Percentiles rank a stretch among this genome's conserved stretches.
phyloP scores from a whole-genome alignment of 2,329 filamentous ascomycete genomes.

The Sphaerostilbella broomeana region DNA sequence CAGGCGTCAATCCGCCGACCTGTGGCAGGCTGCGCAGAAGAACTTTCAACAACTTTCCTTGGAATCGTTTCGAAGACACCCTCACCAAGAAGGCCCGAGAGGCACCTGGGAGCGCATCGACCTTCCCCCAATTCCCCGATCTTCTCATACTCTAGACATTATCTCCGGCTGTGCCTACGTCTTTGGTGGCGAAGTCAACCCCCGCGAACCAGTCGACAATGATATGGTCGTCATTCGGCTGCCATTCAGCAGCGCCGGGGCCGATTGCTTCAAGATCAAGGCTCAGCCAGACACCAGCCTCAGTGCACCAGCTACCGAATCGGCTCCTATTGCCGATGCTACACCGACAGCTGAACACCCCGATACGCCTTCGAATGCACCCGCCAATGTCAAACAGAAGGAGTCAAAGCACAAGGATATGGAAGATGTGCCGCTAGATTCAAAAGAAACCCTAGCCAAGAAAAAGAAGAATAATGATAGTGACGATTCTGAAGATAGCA shows the following conservation, averaged over 20 bases:
- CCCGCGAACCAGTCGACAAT: slow-evolving; percentile 64
- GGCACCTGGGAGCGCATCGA: slow-evolving; percentile 56
- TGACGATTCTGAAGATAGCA: slow-evolving; percentile 2
- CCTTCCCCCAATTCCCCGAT: slow-evolving; percentile 55
- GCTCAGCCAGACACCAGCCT: slow-evolving; percentile 40
- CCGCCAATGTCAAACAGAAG: slow-evolving; percentile 9
- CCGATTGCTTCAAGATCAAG: slow-evolving; percentile 54
- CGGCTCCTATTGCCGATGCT: too few species aligned
- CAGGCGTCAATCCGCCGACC: slow-evolving; percentile 49
- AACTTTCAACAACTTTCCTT: slow-evolving; percentile 25
- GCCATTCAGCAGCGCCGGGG: slow-evolving; percentile 48
- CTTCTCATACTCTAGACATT: slow-evolving; percentile 65
- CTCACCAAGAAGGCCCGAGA: slow-evolving; percentile 33
- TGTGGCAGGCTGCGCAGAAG: slow-evolving; percentile 44
- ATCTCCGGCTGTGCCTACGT: slow-evolving; percentile 53
- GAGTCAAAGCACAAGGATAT: slow-evolving; percentile 30
- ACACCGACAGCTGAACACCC: too few species aligned
- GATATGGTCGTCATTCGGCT: slow-evolving; percentile 61
- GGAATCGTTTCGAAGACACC: slow-evolving; percentile 8
- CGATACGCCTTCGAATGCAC: too few species aligned
- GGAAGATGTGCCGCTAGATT: slow-evolving; percentile 36
- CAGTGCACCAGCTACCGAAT: slow-evolving; percentile 12
- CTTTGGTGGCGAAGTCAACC: slow-evolving; percentile 68
- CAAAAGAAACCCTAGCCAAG: slow-evolving; percentile 20
- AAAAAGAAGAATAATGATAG: slow-evolving; percentile 3